These are phyloP conservation scores for Hordeum marinum DNA, from an alignment of 176 grass and related monocot species.

Conservation along the genomic window DNA sequence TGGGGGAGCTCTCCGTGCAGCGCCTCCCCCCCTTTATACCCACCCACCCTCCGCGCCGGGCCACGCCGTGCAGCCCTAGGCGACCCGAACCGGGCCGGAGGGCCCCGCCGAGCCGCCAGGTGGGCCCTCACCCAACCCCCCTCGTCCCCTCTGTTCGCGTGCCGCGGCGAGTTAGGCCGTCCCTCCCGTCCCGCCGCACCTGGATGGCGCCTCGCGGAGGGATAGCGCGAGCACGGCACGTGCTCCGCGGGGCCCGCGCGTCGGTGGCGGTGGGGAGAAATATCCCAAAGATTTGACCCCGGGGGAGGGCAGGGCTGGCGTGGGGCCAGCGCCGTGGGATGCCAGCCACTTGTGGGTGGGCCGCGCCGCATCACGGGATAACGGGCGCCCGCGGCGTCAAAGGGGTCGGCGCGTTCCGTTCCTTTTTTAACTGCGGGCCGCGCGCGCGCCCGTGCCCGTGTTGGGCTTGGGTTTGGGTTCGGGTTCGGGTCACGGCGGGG, in stretches of 20 bases:
- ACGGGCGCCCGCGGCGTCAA: neutral
- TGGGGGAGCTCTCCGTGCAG: constrained; percentile 10
- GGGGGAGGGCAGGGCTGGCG: neutral
- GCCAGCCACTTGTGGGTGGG: constrained; percentile 15
- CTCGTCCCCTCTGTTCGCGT: constrained; percentile 16
- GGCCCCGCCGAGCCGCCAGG: constrained; percentile 10
- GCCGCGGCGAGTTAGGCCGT: constrained; percentile 23
- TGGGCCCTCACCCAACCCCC: neutral
- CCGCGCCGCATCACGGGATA: constrained; percentile 21
- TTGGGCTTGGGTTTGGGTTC: no score
- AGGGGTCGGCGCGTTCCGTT: neutral
- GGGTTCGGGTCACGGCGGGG: neutral
- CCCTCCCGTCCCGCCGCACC: constrained; percentile 3
- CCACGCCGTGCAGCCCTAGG: neutral
- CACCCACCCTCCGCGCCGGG: constrained; percentile 10
- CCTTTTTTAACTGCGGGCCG: neutral
- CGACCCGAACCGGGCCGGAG: neutral
- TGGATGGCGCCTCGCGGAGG: neutral
- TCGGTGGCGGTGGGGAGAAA: constrained; percentile 11
- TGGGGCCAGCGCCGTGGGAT: neutral
- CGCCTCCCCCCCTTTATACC: constrained; percentile 30
- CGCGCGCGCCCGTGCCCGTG: neutral
- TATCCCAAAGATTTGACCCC: constrained; percentile 12
- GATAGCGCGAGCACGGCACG: neutral
- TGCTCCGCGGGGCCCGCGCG: neutral